Percentiles rank a stretch among this genome's conserved stretches.
These are phyloP conservation scores for Phaeosphaeria sp. DNA, from an alignment of 2,329 filamentous ascomycete species.

Conservation along the genomic window DNA sequence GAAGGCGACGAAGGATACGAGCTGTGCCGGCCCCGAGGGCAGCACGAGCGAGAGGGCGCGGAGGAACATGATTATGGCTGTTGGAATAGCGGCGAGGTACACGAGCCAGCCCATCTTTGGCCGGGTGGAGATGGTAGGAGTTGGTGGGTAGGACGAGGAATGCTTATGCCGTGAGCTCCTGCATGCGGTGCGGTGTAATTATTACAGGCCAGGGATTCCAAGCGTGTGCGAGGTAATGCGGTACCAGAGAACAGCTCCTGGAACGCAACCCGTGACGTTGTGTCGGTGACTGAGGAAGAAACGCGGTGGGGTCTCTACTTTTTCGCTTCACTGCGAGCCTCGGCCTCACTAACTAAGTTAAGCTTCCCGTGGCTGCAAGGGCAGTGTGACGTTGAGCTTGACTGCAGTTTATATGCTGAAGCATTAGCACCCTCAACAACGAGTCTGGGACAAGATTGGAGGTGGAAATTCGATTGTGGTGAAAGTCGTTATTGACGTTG, in stretches of 20 bases:
- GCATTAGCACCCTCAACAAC: background rate
- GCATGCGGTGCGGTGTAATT: conserved; percentile 1
- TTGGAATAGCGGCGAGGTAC: conserved; percentile 36
- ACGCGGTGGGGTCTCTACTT: background rate
- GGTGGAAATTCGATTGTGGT: background rate
- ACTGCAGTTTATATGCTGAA: background rate
- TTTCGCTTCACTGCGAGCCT: background rate
- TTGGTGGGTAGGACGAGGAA: background rate
- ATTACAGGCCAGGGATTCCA: background rate
- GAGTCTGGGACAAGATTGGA: background rate
- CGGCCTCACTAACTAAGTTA: background rate
- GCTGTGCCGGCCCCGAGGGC: conserved; percentile 35
- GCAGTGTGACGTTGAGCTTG: background rate
- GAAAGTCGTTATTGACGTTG: background rate
- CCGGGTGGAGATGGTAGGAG: background rate
- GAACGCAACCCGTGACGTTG: background rate
- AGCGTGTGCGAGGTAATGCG: background rate
- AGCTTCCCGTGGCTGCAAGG: background rate
- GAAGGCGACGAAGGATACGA: conserved; percentile 70
- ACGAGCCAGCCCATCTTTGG: conserved; percentile 40
- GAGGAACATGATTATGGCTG: conserved; percentile 37
- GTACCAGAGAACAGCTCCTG: background rate
- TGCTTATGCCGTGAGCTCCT: background rate
- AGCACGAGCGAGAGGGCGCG: conserved; percentile 36
- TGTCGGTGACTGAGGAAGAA: background rate